Percentiles rank a stretch among this genome's conserved stretches.
Evolutionary conservation across 2,329 filamentous ascomycete species (phyloP).

Genomic region (Aspergillus piperis): DNA sequence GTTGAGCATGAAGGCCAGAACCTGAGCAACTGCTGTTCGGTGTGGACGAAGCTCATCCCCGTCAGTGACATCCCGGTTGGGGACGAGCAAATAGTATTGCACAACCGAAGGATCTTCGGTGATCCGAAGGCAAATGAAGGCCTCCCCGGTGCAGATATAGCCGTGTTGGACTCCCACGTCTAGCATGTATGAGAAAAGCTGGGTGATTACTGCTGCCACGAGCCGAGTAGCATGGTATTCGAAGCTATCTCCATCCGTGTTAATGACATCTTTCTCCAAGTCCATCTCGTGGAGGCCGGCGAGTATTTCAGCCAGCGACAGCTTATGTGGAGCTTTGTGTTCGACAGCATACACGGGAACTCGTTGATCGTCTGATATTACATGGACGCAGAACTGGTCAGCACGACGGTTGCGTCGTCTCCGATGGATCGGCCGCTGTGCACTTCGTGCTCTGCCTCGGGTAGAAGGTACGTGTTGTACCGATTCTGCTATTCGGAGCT

Average conservation of each 20-base stretch:
- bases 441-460: too few species aligned
- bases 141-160: constrained; percentile 34
- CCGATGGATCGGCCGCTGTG: too few species aligned
- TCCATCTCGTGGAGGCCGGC: constrained; percentile 29
- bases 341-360: constrained; percentile 28
- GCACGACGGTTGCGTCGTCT: too few species aligned
- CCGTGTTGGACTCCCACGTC: constrained; percentile 26
- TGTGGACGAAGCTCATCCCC: constrained; percentile 28
- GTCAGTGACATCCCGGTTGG: constrained; percentile 27
- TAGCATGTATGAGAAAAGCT: constrained; percentile 36
- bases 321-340: constrained; percentile 31
- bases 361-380: constrained; percentile 20
- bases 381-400: constrained; percentile 24
- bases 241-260: constrained; percentile 27
- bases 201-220: constrained; percentile 28
- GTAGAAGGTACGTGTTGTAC: too few species aligned
- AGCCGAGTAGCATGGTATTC: constrained; percentile 28
- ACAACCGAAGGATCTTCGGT: constrained; percentile 24
- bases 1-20: constrained; percentile 36
- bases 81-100: constrained; percentile 29
- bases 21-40: constrained; percentile 34
- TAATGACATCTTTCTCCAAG: constrained; percentile 27
- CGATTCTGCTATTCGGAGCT: too few species aligned
- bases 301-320: constrained; percentile 25
- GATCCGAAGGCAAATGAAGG: constrained; percentile 35